Conservation (phyloP, 163 green algal genomes). For the Scenedesmus sp. region DNA sequence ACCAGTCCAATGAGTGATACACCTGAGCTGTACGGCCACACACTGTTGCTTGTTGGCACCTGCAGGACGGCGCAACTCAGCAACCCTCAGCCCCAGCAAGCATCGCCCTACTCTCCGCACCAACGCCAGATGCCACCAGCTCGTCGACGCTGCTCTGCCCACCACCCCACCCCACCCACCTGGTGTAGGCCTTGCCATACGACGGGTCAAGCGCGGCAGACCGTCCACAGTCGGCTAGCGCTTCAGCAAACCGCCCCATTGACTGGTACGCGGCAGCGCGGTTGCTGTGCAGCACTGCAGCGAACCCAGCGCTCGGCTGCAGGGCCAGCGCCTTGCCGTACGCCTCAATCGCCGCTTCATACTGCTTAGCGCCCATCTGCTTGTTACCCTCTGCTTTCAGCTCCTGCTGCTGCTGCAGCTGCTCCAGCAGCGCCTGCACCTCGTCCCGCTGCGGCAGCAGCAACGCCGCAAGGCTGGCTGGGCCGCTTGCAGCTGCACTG, state of each 20-base stretch:
- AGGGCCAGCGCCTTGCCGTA: slow-evolving; percentile 69
- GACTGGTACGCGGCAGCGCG: slow-evolving; percentile 72
- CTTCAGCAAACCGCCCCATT: slow-evolving; percentile 60
- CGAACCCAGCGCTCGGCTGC: slow-evolving; percentile 60
- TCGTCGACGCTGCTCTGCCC: neutral
- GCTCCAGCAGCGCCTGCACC: slow-evolving; percentile 42
- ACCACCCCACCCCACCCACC: slow-evolving; percentile 42
- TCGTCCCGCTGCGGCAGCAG: slow-evolving; percentile 43
- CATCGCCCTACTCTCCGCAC: no score
- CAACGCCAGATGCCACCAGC: neutral
- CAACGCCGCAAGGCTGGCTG: neutral
- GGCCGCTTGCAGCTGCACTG: neutral
- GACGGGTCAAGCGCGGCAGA: slow-evolving; percentile 69
- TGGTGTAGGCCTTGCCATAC: slow-evolving; percentile 70
- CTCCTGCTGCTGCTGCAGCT: slow-evolving; percentile 44
- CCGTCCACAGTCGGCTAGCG: slow-evolving; percentile 81
- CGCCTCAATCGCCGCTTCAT: slow-evolving; percentile 59
- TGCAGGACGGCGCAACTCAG: no score
- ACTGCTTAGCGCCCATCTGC: slow-evolving; percentile 63
- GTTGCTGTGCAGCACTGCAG: slow-evolving; percentile 78
- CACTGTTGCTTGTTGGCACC: neutral
- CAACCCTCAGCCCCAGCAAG: no score
- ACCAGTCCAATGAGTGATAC: neutral
- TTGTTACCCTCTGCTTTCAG: slow-evolving; percentile 68
- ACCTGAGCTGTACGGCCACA: slow-evolving; percentile 24